Conservation (phyloP, 2,329 filamentous ascomycete genomes). For the Aspergillus piperis region DNA sequence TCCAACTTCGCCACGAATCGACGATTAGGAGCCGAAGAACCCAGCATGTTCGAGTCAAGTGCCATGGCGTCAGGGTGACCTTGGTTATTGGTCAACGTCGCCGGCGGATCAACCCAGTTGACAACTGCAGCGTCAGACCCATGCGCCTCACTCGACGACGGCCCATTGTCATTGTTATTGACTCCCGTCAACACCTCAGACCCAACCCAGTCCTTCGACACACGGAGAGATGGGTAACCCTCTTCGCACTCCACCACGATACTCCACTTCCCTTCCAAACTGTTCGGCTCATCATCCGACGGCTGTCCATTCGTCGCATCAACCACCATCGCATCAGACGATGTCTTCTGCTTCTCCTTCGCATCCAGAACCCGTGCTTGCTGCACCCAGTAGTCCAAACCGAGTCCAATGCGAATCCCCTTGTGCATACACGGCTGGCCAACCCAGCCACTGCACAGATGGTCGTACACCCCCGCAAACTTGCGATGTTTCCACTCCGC, state of each 20-base stretch:
- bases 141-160: constrained; percentile 22
- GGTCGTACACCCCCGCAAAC: constrained; percentile 36
- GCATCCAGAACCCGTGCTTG: constrained; percentile 38
- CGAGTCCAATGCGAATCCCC: constrained; percentile 41
- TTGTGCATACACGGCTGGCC: constrained; percentile 47
- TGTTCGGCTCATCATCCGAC: constrained; percentile 19
- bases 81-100: constrained; percentile 37
- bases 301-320: constrained; percentile 27
- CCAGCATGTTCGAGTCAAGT: constrained; percentile 40
- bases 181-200: constrained; percentile 35
- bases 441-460: constrained; percentile 44
- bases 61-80: constrained; percentile 38
- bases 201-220: constrained; percentile 48
- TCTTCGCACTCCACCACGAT: constrained; percentile 48
- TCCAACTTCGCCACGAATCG: constrained; percentile 48
- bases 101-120: constrained; percentile 43
- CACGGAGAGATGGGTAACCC: constrained; percentile 46
- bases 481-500: constrained; percentile 40
- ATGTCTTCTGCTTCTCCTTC: constrained; percentile 24
- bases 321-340: constrained; percentile 36
- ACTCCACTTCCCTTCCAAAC: constrained; percentile 34
- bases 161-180: constrained; percentile 25
- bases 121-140: constrained; percentile 33
- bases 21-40: constrained; percentile 42
- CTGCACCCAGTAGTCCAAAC: constrained; percentile 46